Percentiles rank a stretch among this genome's conserved stretches.
Evolutionary conservation across 1,284 basidiomycete species (phyloP).

Genomic region (Melanopsichium pennsylvanicum): DNA sequence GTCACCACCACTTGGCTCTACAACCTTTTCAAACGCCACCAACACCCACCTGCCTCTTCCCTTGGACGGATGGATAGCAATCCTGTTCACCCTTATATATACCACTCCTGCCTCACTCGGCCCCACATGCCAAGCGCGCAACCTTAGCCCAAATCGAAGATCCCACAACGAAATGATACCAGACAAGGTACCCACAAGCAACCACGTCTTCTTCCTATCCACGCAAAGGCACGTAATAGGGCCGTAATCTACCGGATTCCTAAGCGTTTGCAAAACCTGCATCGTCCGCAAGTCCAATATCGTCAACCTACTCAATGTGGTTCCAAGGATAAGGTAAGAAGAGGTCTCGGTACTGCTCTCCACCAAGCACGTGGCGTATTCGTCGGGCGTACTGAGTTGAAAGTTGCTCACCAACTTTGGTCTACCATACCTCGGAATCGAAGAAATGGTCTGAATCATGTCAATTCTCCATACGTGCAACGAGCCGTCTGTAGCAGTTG

Average conservation of each 20-base stretch:
- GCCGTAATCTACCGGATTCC: constrained; percentile 85
- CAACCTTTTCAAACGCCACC: constrained; percentile 73
- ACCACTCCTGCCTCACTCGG: constrained; percentile 2
- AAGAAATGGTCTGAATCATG: constrained; percentile 50
- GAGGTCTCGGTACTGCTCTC: constrained; percentile 38
- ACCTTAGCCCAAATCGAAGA: constrained; percentile 85
- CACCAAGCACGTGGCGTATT: constrained; percentile 63
- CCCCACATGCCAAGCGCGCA: constrained; percentile 83
- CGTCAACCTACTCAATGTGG: constrained; percentile 78
- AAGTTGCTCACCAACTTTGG: constrained; percentile 65
- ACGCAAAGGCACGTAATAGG: constrained; percentile 84
- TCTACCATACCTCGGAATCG: constrained; percentile 67
- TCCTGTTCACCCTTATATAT: constrained; percentile 74
- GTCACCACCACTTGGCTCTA: background rate
- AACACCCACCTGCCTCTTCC: constrained; percentile 82
- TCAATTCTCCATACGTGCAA: constrained; percentile 67
- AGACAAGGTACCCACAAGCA: constrained; percentile 82
- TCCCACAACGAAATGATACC: constrained; percentile 91
- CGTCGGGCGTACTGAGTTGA: constrained; percentile 60
- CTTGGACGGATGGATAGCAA: constrained; percentile 81
- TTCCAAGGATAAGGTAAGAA: constrained; percentile 77
- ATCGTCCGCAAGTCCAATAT: constrained; percentile 87
- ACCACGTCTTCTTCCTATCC: constrained; percentile 79
- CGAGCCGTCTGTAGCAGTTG: constrained; percentile 66
- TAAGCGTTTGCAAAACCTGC: constrained; percentile 77